These are phyloP conservation scores for Gracilaria vermiculophylla DNA, from an alignment of 23 red algal species.

Conservation along the genomic window DNA sequence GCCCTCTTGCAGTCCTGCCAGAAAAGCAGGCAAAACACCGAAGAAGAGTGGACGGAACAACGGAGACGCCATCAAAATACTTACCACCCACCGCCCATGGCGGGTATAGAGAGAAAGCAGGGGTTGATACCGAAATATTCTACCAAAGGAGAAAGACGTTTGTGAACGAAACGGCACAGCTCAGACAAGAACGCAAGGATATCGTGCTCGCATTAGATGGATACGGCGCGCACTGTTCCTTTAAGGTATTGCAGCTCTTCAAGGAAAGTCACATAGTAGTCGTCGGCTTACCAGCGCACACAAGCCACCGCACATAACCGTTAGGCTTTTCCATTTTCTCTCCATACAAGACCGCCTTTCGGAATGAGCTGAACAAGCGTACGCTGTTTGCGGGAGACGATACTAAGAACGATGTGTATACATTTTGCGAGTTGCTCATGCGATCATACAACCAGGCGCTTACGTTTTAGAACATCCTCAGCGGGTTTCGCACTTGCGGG, in stretches of 20 bases:
- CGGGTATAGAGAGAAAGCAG: background rate
- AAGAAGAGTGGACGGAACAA: background rate
- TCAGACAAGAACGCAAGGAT: background rate
- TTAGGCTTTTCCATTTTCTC: too few species aligned
- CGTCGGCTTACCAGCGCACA: too few species aligned
- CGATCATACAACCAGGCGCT: too few species aligned
- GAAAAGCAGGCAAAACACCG: background rate
- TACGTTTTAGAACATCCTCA: background rate
- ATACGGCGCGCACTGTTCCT: background rate
- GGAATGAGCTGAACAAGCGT: constrained; percentile 5
- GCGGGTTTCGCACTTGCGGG: background rate
- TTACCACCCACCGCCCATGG: background rate
- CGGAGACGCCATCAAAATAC: background rate
- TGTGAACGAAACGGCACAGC: background rate
- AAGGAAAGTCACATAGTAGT: too few species aligned
- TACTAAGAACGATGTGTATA: background rate
- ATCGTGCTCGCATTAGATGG: background rate
- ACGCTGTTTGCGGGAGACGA: background rate
- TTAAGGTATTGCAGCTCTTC: too few species aligned
- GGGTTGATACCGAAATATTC: background rate
- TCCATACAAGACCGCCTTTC: too few species aligned
- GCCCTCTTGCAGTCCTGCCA: too few species aligned
- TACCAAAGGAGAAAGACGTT: background rate
- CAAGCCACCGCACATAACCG: too few species aligned
- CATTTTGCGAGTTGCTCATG: background rate